A percentile compares a stretch with the other conserved stretches of the same genome.
Evolutionary conservation across 768 basidiomycete species (phyloP).

Genomic region (Boletus rufocinnamomeus): DNA sequence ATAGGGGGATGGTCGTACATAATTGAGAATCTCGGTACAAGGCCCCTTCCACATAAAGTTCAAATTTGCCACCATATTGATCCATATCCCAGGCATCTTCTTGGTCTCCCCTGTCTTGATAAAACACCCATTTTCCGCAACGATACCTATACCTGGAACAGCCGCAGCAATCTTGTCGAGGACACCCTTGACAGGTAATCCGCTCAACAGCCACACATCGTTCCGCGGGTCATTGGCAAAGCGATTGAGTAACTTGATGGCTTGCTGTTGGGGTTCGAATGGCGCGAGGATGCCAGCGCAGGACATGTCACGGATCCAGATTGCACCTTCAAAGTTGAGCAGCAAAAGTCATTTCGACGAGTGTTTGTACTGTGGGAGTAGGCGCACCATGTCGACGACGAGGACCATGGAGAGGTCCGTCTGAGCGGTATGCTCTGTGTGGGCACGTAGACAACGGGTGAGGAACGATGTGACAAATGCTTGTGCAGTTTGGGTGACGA

Average conservation of each 20-base stretch:
- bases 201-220: conserved; percentile 82
- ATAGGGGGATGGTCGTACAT: conserved; percentile 54
- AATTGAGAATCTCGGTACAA: conserved; percentile 81
- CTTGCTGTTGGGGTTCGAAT: conserved; percentile 42
- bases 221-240: conserved; percentile 67
- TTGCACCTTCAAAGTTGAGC: conserved; percentile 76
- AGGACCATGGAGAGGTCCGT: conserved; percentile 38
- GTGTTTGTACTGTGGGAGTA: conserved; percentile 70
- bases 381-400: conserved; percentile 44
- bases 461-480: conserved; percentile 81
- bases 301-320: conserved; percentile 68
- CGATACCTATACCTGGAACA: conserved; percentile 72
- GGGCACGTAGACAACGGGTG: conserved; percentile 68
- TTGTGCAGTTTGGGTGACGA: conserved; percentile 84
- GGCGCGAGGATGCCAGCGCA: conserved; percentile 44
- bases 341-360: conserved; percentile 66
- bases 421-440: conserved; percentile 59
- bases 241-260: conserved; percentile 51
- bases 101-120: conserved; percentile 54
- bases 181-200: conserved; percentile 61
- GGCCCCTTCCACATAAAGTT: conserved; percentile 80
- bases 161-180: conserved; percentile 62
- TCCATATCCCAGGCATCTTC: conserved; percentile 52
- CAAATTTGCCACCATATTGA: conserved; percentile 77
- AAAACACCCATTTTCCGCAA: conserved; percentile 90